phyloP scores from a whole-genome alignment of 306 rosid species.

The Hippophae rhamnoides region DNA sequence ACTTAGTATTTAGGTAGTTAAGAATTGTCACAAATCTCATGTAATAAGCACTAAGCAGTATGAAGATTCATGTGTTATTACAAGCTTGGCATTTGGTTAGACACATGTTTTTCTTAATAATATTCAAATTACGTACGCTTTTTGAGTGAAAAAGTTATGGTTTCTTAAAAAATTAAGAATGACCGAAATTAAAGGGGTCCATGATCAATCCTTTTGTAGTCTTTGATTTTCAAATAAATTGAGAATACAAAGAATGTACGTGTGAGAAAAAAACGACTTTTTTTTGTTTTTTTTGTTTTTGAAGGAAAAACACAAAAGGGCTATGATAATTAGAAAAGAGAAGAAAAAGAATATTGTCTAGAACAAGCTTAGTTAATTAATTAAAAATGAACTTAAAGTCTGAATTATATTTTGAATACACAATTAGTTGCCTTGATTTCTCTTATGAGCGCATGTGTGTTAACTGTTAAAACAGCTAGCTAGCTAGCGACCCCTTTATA shows the following conservation, averaged over 20 bases:
- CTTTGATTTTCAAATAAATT: slow-evolving; percentile 24
- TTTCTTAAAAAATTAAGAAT: slow-evolving; percentile 7
- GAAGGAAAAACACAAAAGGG: slow-evolving; percentile 15
- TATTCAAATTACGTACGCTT: slow-evolving; percentile 13
- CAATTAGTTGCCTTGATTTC: slow-evolving; percentile 12
- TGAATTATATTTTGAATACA: background rate
- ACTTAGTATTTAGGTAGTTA: too few relatives aligned
- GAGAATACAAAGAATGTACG: slow-evolving; percentile 13
- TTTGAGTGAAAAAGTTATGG: slow-evolving; percentile 11
- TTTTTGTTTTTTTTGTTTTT: too few relatives aligned
- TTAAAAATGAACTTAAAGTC: slow-evolving; percentile 17
- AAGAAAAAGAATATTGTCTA: slow-evolving; percentile 23
- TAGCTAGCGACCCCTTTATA: too few relatives aligned
- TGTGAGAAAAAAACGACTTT: slow-evolving; percentile 18
- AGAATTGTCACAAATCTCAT: too few relatives aligned
- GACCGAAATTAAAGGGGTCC: slow-evolving; percentile 25
- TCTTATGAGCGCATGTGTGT: background rate
- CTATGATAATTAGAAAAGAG: slow-evolving; percentile 13
- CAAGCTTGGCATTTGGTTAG: too few relatives aligned
- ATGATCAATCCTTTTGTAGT: slow-evolving; percentile 31
- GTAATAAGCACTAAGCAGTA: too few relatives aligned
- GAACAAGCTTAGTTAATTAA: background rate
- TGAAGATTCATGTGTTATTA: too few relatives aligned
- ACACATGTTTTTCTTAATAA: too few relatives aligned
- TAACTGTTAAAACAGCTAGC: background rate